Evolutionary conservation across 768 basidiomycete species (phyloP).

Genomic region (Russula griseocarnosa): DNA sequence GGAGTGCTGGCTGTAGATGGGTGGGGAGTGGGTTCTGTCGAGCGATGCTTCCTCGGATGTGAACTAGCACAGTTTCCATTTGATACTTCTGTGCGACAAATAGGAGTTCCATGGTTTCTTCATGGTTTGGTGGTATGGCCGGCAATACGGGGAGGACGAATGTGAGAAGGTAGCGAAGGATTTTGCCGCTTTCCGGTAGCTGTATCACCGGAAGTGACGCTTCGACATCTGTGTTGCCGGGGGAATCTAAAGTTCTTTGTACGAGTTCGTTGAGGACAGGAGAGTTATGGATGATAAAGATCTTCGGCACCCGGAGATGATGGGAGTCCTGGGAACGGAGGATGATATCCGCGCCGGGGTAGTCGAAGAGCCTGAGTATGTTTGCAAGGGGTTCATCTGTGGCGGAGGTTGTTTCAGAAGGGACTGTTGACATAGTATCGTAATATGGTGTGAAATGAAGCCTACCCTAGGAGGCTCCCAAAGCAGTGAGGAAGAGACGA

Average conservation of each 20-base stretch:
- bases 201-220: not conserved
- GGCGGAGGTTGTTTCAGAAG: not conserved
- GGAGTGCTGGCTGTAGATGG: constrained; percentile 4
- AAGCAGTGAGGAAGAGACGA: not conserved
- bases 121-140: not conserved
- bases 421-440: not conserved
- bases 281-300: not conserved
- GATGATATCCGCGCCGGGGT: constrained; percentile 16
- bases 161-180: constrained; percentile 12
- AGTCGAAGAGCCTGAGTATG: too few relatives aligned
- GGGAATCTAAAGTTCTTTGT: not conserved
- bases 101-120: constrained; percentile 8
- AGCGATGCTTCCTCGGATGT: not conserved
- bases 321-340: not conserved
- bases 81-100: constrained; percentile 9
- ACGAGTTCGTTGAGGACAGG: not conserved
- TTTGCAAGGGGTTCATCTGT: not conserved
- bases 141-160: constrained; percentile 7
- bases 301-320: not conserved
- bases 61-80: not conserved
- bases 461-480: too few relatives aligned
- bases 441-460: not conserved
- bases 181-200: not conserved
- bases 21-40: not conserved
- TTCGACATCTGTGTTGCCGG: not conserved